Conservation (phyloP, 345 rosid genomes). For the Euphorbia pulcherrima region DNA sequence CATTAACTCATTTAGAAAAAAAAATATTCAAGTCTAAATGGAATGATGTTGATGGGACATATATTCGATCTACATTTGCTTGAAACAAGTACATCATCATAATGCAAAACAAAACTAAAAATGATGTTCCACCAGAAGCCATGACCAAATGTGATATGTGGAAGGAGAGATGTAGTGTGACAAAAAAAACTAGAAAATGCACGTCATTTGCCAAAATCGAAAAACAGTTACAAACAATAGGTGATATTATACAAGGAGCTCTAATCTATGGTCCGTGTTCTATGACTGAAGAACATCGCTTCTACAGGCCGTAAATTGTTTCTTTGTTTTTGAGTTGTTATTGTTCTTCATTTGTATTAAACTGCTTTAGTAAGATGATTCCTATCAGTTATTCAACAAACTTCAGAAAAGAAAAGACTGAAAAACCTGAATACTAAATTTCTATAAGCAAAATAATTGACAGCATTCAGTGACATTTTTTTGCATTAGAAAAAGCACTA, state of each 20-base stretch:
- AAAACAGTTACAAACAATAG: not conserved
- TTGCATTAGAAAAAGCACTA: not conserved
- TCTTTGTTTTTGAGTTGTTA: not conserved
- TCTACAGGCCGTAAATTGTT: not conserved
- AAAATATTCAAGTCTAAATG: too few species aligned
- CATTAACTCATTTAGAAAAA: too few species aligned
- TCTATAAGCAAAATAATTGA: not conserved
- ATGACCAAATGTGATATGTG: not conserved
- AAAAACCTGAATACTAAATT: not conserved
- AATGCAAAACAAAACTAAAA: not conserved
- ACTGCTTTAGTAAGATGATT: not conserved
- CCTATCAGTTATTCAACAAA: not conserved
- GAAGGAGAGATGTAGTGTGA: not conserved
- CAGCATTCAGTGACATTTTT: not conserved
- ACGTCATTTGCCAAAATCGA: not conserved
- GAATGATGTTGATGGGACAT: not conserved
- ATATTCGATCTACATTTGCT: not conserved
- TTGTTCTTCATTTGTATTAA: not conserved
- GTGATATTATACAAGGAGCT: not conserved
- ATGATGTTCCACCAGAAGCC: not conserved
- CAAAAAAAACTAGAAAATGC: not conserved
- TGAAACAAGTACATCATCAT: not conserved
- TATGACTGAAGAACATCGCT: not conserved
- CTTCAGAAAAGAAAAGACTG: not conserved
- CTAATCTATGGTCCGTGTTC: not conserved